Evolutionary conservation across 2,329 filamentous ascomycete species (phyloP).

Genomic region (Stylonectria norvegica): DNA sequence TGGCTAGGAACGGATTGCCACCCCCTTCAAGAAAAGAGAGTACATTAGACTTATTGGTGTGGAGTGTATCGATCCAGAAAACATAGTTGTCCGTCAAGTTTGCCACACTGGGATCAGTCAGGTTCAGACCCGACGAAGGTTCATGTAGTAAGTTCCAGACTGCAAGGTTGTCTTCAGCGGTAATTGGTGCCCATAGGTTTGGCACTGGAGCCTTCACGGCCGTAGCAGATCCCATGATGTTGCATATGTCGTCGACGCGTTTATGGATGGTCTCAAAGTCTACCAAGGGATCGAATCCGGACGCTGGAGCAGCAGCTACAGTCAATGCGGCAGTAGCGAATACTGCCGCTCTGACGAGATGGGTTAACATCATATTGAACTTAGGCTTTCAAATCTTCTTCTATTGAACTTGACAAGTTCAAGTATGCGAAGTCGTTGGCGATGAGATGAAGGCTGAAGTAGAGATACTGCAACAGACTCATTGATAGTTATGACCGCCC

Average conservation of each 20-base stretch:
- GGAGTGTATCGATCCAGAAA: constrained; percentile 45
- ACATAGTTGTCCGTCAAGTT: constrained; percentile 44
- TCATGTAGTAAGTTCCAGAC: constrained; percentile 43
- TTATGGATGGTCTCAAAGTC: not conserved
- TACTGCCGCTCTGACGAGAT: not conserved
- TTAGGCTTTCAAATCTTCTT: not conserved
- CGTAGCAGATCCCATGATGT: not conserved
- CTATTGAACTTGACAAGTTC: not conserved
- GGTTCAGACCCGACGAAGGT: constrained; percentile 40
- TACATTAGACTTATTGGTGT: constrained; percentile 46
- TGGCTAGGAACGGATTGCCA: constrained; percentile 30
- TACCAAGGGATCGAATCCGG: not conserved
- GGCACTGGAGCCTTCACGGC: not conserved
- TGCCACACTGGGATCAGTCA: constrained; percentile 38
- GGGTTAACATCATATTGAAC: not conserved
- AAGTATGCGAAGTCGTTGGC: not conserved
- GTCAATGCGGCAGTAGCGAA: not conserved
- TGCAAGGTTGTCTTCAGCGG: constrained; percentile 38
- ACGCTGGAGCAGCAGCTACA: not conserved
- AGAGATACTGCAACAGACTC: no score
- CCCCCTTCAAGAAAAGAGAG: constrained; percentile 42
- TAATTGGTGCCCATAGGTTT: constrained; percentile 38
- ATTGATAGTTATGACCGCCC: not conserved
- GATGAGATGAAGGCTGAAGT: not conserved
- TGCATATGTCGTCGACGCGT: not conserved